Conservation (phyloP, 768 basidiomycete genomes). For the Mycena polygramma region DNA sequence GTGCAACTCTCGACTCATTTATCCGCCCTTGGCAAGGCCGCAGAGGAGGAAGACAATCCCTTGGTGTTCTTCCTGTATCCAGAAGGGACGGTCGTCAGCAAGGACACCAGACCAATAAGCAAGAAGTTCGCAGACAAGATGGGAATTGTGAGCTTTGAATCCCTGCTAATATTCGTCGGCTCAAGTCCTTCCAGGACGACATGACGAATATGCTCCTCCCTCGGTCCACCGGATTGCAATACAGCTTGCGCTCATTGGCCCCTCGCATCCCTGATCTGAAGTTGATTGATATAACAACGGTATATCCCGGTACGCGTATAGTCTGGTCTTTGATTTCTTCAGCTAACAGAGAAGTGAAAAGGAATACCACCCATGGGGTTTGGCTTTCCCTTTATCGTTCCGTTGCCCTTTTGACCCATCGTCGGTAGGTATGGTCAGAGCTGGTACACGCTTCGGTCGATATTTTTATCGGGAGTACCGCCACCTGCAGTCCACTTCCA, state of each 20-base stretch:
- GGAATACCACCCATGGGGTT: slow-evolving; percentile 85
- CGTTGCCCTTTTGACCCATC: neutral
- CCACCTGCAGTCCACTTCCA: slow-evolving; percentile 93
- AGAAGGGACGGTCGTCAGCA: slow-evolving; percentile 94
- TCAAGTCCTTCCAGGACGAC: slow-evolving; percentile 70
- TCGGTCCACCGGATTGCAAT: slow-evolving; percentile 91
- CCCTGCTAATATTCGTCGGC: neutral
- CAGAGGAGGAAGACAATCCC: slow-evolving; percentile 77
- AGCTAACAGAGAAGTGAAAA: slow-evolving; percentile 44
- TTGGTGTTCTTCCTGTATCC: slow-evolving; percentile 92
- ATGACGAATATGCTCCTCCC: slow-evolving; percentile 88
- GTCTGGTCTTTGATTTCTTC: neutral
- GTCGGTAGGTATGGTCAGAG: slow-evolving; percentile 69
- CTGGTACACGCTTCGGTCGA: slow-evolving; percentile 90
- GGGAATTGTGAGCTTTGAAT: slow-evolving; percentile 76
- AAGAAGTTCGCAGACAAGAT: slow-evolving; percentile 90
- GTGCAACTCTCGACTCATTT: slow-evolving; percentile 74
- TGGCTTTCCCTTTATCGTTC: neutral
- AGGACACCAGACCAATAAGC: slow-evolving; percentile 87
- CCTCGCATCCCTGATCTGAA: slow-evolving; percentile 83
- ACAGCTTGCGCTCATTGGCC: slow-evolving; percentile 83
- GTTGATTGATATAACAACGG: slow-evolving; percentile 91
- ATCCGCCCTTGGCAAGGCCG: slow-evolving; percentile 74
- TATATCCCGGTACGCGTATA: slow-evolving; percentile 82
- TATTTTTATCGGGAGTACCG: slow-evolving; percentile 84